Evolutionary conservation across 75 land plant species (phyloP), one percentile per base, ranked within the genome.

Genomic region (Larix kaempferi): DNA sequence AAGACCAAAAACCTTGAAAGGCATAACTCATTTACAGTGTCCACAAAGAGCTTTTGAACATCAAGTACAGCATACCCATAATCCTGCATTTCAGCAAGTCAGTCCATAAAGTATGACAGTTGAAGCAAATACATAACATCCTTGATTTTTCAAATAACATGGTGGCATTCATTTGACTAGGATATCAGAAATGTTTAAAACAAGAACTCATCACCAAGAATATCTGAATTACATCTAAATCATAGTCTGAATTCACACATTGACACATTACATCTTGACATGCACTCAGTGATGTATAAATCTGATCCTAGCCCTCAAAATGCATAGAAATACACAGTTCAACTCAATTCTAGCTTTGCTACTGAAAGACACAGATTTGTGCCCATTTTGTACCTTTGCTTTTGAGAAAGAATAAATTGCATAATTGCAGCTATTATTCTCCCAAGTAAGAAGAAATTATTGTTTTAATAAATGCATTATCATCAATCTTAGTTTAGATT

Each of bases 51-150:
- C 64, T 76, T 78, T 71, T 78, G 62, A 63, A 89, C 56, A 82
- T 92, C 89, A 71, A 94, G 84, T 33, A 87, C 72, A 61, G 83
- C 94, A 84, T 88, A 92, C 1, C 94, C 97, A 55, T 84, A 75
- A 85, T 60, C 71, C 57, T 39, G 72, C 72, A 67, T 39, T 37
- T 19, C 44, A 67, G 11, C n/a, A 67, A 67, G 72, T 23, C 26
- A 11, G 33, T 62, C 4, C 10, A 25, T 62, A 23, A 62, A 23
- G 7, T 22, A 10, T 6, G 7, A 6, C 21, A 52, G 49, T 39
- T n/a, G 39, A 39, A 37, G 37, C 7, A n/a, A 67, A 39, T 67
- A 67, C 12, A 39, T 67, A 39, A n/a, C 37, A 37, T 5, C 44
- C 19, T 19, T n/a, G 33, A 27, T 17, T 64, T 64, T 64, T 13